phyloP scores from a whole-genome alignment of 768 basidiomycete genomes.

The Tulasnella sp. region DNA sequence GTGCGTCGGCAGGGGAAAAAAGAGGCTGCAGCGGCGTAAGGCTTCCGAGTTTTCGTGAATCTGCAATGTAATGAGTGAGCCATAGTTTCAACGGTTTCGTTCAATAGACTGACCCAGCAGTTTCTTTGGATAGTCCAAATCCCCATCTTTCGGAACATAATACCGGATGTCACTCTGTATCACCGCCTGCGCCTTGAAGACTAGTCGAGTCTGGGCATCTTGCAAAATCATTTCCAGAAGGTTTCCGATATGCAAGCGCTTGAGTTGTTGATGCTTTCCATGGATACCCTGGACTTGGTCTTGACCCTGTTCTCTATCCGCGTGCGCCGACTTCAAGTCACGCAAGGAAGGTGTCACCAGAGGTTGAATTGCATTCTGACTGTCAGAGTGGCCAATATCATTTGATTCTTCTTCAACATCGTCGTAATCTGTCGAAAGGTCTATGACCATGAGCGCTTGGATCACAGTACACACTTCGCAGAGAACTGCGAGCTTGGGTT shows the following conservation, averaged over 20 bases:
- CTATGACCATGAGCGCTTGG: slow-evolving; percentile 90
- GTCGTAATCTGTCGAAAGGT: slow-evolving; percentile 36
- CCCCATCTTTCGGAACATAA: slow-evolving; percentile 62
- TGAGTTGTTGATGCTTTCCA: slow-evolving; percentile 30
- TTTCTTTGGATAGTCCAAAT: slow-evolving; percentile 78
- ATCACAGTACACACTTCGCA: slow-evolving; percentile 95
- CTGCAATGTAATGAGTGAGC: background rate
- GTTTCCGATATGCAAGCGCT: slow-evolving; percentile 62
- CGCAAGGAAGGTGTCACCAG: background rate
- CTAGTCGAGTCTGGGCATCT: slow-evolving; percentile 88
- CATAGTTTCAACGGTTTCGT: too few species aligned
- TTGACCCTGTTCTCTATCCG: background rate
- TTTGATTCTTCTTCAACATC: slow-evolving; percentile 22
- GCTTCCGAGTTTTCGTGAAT: slow-evolving; percentile 3
- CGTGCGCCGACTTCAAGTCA: slow-evolving; percentile 3
- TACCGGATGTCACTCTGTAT: slow-evolving; percentile 81
- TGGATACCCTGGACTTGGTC: background rate
- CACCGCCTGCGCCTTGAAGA: slow-evolving; percentile 91
- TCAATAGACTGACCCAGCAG: slow-evolving; percentile 40
- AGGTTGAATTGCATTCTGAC: background rate
- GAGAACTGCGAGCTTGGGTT: slow-evolving; percentile 71
- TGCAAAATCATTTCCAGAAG: slow-evolving; percentile 83
- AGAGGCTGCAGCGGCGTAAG: background rate
- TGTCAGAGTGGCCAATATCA: slow-evolving; percentile 24
- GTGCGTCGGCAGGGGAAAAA: slow-evolving; percentile 30